Percentiles rank a stretch among this genome's conserved stretches.
These are phyloP conservation scores for Podospora appendiculata DNA, from an alignment of 495 filamentous ascomycete genomes.

Conservation along the genomic window DNA sequence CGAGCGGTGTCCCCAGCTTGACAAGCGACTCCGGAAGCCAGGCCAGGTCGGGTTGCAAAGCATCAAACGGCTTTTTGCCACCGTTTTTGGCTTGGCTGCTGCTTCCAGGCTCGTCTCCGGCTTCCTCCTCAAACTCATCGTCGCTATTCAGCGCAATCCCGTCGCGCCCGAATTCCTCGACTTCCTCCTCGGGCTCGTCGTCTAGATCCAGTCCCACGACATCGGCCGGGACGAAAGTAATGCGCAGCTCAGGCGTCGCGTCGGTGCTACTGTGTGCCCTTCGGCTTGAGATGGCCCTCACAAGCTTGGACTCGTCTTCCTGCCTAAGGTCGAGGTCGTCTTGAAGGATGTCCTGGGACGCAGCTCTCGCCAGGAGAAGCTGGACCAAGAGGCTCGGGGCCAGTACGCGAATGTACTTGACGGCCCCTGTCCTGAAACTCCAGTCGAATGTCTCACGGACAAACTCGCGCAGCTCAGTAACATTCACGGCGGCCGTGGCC, in stretches of 20 bases:
- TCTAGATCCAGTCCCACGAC: slow-evolving; percentile 71
- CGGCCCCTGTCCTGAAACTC: slow-evolving; percentile 66
- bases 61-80: slow-evolving; percentile 50
- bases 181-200: slow-evolving; percentile 54
- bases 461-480: slow-evolving; percentile 61
- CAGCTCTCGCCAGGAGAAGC: slow-evolving; percentile 43
- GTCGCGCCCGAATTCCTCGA: slow-evolving; percentile 36
- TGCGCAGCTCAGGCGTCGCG: slow-evolving; percentile 62
- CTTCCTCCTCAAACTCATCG: slow-evolving; percentile 49
- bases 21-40: slow-evolving; percentile 74
- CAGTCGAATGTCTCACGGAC: slow-evolving; percentile 78
- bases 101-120: slow-evolving; percentile 17
- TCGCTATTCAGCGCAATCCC: slow-evolving; percentile 45
- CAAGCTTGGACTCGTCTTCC: slow-evolving; percentile 40
- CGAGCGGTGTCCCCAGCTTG: slow-evolving; percentile 60
- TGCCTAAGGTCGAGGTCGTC: slow-evolving; percentile 34
- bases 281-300: slow-evolving; percentile 55
- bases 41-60: slow-evolving; percentile 57
- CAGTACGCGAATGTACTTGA: slow-evolving; percentile 75
- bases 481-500: slow-evolving; percentile 61
- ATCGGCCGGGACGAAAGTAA: slow-evolving; percentile 68
- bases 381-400: slow-evolving; percentile 70
- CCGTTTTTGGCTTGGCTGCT: slow-evolving; percentile 17
- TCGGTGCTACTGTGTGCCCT: slow-evolving; percentile 68
- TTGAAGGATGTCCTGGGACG: slow-evolving; percentile 9